Evolutionary conservation across 1,284 basidiomycete species (phyloP), one percentile per base, ranked within the genome.

Genomic region (Fomitopsis palustris): DNA sequence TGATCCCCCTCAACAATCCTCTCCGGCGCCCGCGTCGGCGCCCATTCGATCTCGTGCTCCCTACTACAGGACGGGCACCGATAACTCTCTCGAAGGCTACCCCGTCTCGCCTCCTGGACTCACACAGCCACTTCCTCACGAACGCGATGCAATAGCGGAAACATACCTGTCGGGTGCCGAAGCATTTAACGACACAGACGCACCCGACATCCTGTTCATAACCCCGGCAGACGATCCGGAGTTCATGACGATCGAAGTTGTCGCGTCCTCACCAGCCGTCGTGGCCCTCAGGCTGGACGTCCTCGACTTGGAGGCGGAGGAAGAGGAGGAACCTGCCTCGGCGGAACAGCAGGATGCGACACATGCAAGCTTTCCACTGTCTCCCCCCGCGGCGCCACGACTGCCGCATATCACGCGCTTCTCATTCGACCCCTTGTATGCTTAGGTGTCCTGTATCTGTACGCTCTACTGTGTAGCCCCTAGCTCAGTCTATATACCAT

Each of bases 351-450:
- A 17, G 38, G 37, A 31, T 27, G 21, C 5, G 29, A 27, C 2
- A 21, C 54, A 10, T n/a, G 25, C 21, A 41, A 5, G 42, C 33
- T n/a, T 19, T 31, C 38, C 54, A 33, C 17, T n/a, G n/a, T n/a
- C 29, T 38, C 29, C 45, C 1, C 58, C 58, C 8, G 41, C 52
- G 14, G 53, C 56, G 25, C 56, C 59, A 12, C 59, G 56, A 8
- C 9, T 61, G 19, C 45, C 33, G 14, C 33, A 25, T 37, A 57
- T 61, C 21, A 21, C 47, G 23, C 55, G 39, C 19, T 60, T 60
- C 47, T 10, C 14, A 17, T 53, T 31, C 14, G 59, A 60, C 21
- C 51, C 54, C 6, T 42, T 60, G 42, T 60, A 60, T 43, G 23
- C 25, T 25, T 60, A 39, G 38, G 6, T 7, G 14, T 1, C 21